Evolutionary conservation across 1,139 yeast species (phyloP).

Genomic region (Pichia sp.): DNA sequence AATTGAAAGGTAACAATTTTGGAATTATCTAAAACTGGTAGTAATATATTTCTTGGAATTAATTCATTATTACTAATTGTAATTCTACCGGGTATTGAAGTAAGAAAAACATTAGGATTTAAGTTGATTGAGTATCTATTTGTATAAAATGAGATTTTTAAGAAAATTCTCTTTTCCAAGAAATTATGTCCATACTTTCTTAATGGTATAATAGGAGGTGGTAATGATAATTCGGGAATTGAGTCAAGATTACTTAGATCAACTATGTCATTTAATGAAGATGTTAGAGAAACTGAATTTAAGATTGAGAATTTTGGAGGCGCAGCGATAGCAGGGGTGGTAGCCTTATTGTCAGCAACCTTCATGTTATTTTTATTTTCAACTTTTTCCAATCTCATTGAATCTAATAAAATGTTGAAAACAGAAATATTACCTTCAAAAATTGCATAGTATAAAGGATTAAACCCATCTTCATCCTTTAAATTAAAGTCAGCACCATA

Average conservation of each 20-base stretch:
- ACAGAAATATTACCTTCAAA: slow-evolving; percentile 89
- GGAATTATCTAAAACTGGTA: slow-evolving; percentile 72
- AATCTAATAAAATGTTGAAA: slow-evolving; percentile 54
- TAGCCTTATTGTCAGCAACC: neutral
- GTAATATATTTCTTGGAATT: slow-evolving; percentile 76
- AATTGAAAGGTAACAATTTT: slow-evolving; percentile 80
- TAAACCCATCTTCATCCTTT: slow-evolving; percentile 77
- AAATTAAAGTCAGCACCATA: slow-evolving; percentile 67
- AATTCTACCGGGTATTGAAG: slow-evolving; percentile 54
- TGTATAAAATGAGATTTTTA: slow-evolving; percentile 67
- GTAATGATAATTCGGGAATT: slow-evolving; percentile 85
- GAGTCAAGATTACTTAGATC: slow-evolving; percentile 44
- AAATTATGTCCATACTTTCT: slow-evolving; percentile 94
- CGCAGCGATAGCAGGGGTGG: neutral
- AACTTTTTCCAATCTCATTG: slow-evolving; percentile 22
- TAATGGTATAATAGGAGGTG: slow-evolving; percentile 93
- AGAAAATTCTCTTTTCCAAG: slow-evolving; percentile 77
- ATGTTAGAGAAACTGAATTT: slow-evolving; percentile 5
- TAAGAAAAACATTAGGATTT: slow-evolving; percentile 39
- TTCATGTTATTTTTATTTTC: neutral
- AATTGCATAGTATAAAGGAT: slow-evolving; percentile 83
- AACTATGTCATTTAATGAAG: slow-evolving; percentile 7
- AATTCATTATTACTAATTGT: slow-evolving; percentile 68
- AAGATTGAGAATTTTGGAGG: neutral
- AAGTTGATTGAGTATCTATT: slow-evolving; percentile 52